These are phyloP conservation scores for Oryza nivara DNA, from an alignment of 176 grass and related monocot species.

Conservation along the genomic window DNA sequence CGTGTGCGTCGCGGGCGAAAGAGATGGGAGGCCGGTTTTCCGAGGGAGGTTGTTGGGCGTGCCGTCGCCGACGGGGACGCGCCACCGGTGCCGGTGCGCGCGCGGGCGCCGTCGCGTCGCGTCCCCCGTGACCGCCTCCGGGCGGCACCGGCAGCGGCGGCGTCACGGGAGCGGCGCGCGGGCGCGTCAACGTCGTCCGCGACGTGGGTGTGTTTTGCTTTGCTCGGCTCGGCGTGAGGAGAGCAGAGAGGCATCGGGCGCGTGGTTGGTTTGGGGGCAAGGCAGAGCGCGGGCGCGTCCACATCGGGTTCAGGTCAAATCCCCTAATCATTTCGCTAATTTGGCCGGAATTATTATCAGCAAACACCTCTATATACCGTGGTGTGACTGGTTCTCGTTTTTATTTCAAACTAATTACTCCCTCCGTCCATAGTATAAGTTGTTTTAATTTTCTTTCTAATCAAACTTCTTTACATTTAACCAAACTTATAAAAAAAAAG, in stretches of 20 bases:
- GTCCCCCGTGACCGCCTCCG: neutral
- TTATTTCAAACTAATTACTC: no score
- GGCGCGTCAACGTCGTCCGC: slow-evolving; percentile 36
- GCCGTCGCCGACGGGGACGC: slow-evolving; percentile 48
- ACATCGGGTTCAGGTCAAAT: slow-evolving; percentile 44
- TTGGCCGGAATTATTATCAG: slow-evolving; percentile 1
- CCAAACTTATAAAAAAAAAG: no score
- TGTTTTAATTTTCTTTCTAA: no score
- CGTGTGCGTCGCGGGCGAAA: neutral
- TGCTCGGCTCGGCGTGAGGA: neutral
- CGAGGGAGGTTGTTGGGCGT: slow-evolving; percentile 18
- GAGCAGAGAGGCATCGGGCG: neutral
- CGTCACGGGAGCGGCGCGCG: neutral
- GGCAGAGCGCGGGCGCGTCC: neutral
- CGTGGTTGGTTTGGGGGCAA: slow-evolving; percentile 29
- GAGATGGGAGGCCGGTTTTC: slow-evolving; percentile 34
- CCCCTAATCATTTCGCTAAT: slow-evolving; percentile 13
- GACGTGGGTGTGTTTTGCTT: neutral
- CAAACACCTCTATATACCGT: neutral
- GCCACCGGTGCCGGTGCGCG: slow-evolving; percentile 14
- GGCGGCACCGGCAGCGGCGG: neutral
- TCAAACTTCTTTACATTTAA: no score
- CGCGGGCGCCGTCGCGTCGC: neutral
- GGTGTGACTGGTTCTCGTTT: no score
- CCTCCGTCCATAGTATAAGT: no score